Base-by-base conservation (phyloP, 2,329 filamentous ascomycete genomes). In the Colletotrichum coccodes region DNA sequence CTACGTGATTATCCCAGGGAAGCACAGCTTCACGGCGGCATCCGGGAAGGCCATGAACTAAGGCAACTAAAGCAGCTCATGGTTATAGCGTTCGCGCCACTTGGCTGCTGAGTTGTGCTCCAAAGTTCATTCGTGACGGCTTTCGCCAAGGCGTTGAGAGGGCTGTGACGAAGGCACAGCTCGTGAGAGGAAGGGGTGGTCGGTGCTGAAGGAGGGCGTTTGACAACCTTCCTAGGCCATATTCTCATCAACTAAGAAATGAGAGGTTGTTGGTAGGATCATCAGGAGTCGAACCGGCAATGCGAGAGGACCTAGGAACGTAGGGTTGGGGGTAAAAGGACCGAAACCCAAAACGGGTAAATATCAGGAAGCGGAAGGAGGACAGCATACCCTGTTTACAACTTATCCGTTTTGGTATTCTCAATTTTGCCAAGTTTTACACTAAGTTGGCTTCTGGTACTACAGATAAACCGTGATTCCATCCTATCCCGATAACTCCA, bases 391-490 rank as follows among this genome's bases (percentile, higher is more conserved):
- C 47, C 46, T 54, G 28, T 46, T 60, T 38, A n/a, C 42, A 53
- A 28, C 52, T n/a, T 42, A 26, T 28, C 42, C 11, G 26, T 54
- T 54, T 34, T 38, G 23, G 11, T 46, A 46, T 46, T 40, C 23
- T 32, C 32, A 36, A 42, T 47, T 52, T 60, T 52, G 23, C 56
- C 28, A 30, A 32, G 23, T 53, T 30, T 53, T 60, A 40, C 47
- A 62, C 38, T 62, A 21, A 23, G 30, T 60, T 49, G 50, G 46
- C 30, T 23, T 36, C 32, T 40, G n/a, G 52, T 40, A 40, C 60
- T 47, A 65, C 62, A 53, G n/a, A 21, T 21, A 12, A 16, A 21
- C 38, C 56, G 47, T 46, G 23, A 42, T 28, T 26, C 60, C 42
- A 53, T 53, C 52, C 26, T 34, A 40, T 42, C 26, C 52, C 52